Evolutionary conservation across 1,284 basidiomycete species (phyloP).

Genomic region (Ceratobasidium sp.): DNA sequence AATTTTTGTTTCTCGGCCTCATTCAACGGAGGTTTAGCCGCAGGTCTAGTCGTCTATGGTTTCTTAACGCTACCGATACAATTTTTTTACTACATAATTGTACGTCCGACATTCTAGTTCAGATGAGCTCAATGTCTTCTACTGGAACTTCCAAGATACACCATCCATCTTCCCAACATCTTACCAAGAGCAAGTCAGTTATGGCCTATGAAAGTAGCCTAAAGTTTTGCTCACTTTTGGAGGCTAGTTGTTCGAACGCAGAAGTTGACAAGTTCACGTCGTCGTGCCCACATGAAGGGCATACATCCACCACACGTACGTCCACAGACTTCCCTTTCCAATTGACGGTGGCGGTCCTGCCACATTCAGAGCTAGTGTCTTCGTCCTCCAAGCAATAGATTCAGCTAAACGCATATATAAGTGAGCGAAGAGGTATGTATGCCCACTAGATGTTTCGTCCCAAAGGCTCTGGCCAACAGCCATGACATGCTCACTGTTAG

Average conservation of each 20-base stretch:
- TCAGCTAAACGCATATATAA: background rate
- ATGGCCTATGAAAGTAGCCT: too few species aligned
- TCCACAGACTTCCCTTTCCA: conserved; percentile 6
- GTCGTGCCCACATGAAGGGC: conserved; percentile 3
- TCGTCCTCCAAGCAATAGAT: background rate
- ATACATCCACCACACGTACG: conserved; percentile 10
- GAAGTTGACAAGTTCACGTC: conserved; percentile 13
- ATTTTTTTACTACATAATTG: too few species aligned
- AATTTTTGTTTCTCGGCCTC: too few species aligned
- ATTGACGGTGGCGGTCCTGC: background rate
- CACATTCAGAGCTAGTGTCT: background rate
- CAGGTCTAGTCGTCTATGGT: too few species aligned
- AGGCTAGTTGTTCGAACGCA: conserved; percentile 11
- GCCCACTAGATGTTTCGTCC: conserved; percentile 6
- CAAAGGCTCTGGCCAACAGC: conserved; percentile 8
- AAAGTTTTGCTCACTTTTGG: background rate
- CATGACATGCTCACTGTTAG: conserved; percentile 10
- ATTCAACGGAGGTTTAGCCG: too few species aligned
- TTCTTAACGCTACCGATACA: too few species aligned
- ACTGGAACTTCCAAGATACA: too few species aligned
- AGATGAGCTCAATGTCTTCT: too few species aligned
- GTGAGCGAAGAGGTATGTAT: background rate
- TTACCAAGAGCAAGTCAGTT: too few species aligned
- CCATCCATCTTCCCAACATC: too few species aligned
- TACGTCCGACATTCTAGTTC: too few species aligned